Conservation (phyloP, 2,329 filamentous ascomycete species). For the Bimuria novae-zelandiae region DNA sequence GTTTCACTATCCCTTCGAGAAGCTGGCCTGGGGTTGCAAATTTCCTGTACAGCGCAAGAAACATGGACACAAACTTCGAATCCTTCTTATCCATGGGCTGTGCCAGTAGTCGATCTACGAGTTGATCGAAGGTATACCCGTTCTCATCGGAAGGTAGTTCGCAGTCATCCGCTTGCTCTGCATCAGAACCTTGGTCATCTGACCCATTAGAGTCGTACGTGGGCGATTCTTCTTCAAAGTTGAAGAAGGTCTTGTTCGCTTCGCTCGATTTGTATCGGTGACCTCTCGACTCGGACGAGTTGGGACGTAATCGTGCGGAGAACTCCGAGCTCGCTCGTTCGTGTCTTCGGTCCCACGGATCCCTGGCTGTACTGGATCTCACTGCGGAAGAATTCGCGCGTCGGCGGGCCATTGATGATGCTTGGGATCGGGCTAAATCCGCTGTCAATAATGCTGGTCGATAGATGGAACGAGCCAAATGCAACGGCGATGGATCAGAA, state of each 20-base stretch:
- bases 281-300: slow-evolving; percentile 35
- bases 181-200: slow-evolving; percentile 69
- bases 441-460: slow-evolving; percentile 20
- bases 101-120: slow-evolving; percentile 82
- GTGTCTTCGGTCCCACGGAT: slow-evolving; percentile 47
- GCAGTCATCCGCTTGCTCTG: slow-evolving; percentile 49
- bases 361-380: slow-evolving; percentile 46
- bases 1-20: slow-evolving; percentile 75
- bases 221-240: slow-evolving; percentile 74
- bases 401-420: slow-evolving; percentile 46
- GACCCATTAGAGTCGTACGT: slow-evolving; percentile 68
- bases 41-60: slow-evolving; percentile 90
- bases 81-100: slow-evolving; percentile 86
- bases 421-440: slow-evolving; percentile 36
- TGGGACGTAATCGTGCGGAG: slow-evolving; percentile 42
- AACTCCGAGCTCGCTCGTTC: slow-evolving; percentile 55
- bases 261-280: slow-evolving; percentile 44
- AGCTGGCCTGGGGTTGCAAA: slow-evolving; percentile 83
- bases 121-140: slow-evolving; percentile 58
- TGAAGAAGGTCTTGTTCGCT: slow-evolving; percentile 63
- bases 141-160: slow-evolving; percentile 60
- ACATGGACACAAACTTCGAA: slow-evolving; percentile 83
- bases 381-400: slow-evolving; percentile 53
- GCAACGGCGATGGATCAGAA: too few species aligned
- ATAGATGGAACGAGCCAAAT: not conserved